A percentile compares a stretch with the other conserved stretches of the same genome.
These are phyloP conservation scores for Arxiozyma slooffiae DNA, from an alignment of 1,139 yeast species.

Conservation along the genomic window DNA sequence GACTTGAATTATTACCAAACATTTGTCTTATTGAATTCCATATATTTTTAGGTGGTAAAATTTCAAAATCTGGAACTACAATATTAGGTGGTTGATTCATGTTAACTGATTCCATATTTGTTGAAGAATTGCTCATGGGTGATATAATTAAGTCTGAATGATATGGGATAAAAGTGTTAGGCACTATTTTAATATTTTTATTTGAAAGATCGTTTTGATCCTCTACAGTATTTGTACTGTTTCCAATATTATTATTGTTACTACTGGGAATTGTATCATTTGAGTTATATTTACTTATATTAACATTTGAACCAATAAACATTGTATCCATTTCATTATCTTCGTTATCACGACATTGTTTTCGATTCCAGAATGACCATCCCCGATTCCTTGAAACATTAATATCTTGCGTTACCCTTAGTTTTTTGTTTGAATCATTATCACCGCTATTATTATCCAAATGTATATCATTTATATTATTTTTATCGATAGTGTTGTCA, in stretches of 20 bases:
- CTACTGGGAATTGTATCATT: no score
- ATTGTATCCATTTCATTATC: no score
- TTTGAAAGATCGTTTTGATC: background rate
- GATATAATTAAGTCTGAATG: conserved; percentile 19
- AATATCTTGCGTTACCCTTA: no score
- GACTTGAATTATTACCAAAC: conserved; percentile 11
- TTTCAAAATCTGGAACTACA: conserved; percentile 26
- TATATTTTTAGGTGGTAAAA: conserved; percentile 20
- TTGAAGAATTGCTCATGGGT: conserved; percentile 11
- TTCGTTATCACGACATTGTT: no score
- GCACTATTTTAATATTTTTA: conserved; percentile 8
- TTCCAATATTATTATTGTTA: no score
- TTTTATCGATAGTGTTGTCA: background rate
- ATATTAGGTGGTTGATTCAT: conserved; percentile 20
- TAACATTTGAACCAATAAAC: no score
- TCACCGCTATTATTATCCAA: no score
- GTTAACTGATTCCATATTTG: conserved; percentile 3
- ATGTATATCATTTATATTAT: background rate
- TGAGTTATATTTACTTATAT: no score
- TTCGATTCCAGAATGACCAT: conserved; percentile 27
- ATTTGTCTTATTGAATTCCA: conserved; percentile 20
- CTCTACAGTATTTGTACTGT: background rate
- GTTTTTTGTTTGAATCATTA: no score
- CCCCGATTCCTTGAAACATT: conserved; percentile 9
- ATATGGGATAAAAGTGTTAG: conserved; percentile 21